Base-by-base conservation (phyloP, 2,329 filamentous ascomycete species). In the Septoria linicola region DNA sequence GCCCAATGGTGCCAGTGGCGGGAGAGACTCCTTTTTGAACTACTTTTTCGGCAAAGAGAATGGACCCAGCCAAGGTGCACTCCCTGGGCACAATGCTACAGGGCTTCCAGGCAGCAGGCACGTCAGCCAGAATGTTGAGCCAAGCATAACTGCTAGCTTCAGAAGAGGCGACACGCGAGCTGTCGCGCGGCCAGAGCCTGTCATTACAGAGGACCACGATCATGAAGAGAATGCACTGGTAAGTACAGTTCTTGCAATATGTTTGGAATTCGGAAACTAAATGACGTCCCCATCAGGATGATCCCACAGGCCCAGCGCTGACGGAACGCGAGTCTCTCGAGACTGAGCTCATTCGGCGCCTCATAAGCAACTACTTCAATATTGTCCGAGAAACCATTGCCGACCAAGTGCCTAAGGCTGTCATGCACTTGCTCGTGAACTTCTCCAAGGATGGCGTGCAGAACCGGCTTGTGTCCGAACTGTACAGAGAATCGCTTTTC, bases 31-130 rank as follows among this genome's bases (percentile, higher is more conserved):
- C 0, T 99, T 99, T 76, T 72, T 99, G 56, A 97, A 92, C 72
- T 99, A 99, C 72, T 99, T 99, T 73, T 99, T 99, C 65, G 91
- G 93, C 63, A 97, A 99, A 68, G 93, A 99, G 55, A 88, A 88
- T 40, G 77, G 81, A 32, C 71, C 77, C 53, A 59, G 54, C 30
- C 49, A 65, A 25, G 67, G 68, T 7, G 53, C 60, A 16, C 62
- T 68, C 65, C 67, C 66, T 8, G 55, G 59, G 31, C 62, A 71
- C 59, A 65, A 61, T 65, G 66, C 63, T 53, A 69, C 70, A 56
- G 69, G 72, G 70, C 67, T 71, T 59, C 51, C 75, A 71, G 58
- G 70, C 58, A 73, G 71, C 60, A 79, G 90, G 59, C 89, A 95
- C 66, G 83, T 89, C 42, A 90, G 82, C 73, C 87, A 95, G 67